phyloP scores from a whole-genome alignment of 83 land plant genomes.

The Picea abies region DNA sequence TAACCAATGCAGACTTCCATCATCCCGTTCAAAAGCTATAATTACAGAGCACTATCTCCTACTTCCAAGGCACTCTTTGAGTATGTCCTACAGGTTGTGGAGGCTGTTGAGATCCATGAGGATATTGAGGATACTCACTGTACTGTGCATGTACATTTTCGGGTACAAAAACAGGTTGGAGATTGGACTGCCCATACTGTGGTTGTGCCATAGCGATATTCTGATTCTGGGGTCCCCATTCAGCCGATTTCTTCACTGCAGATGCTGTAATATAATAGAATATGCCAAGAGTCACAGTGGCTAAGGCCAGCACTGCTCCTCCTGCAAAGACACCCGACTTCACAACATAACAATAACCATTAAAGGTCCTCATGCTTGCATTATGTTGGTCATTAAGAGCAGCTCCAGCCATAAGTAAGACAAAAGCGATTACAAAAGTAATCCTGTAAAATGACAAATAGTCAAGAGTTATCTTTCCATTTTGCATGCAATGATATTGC shows the following conservation, averaged over 20 bases:
- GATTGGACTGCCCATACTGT: constrained; percentile 31
- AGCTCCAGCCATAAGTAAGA: constrained; percentile 67
- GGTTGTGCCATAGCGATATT: constrained; percentile 64
- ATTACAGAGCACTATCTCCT: no score
- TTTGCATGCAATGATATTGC: no score
- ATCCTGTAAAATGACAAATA: constrained; percentile 38
- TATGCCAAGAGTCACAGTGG: constrained; percentile 52
- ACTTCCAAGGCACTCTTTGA: no score
- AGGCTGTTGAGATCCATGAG: neutral
- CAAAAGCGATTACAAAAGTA: constrained; percentile 65
- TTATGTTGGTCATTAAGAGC: constrained; percentile 62
- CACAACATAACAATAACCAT: constrained; percentile 60
- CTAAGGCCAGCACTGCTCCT: constrained; percentile 59
- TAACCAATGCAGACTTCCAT: no score
- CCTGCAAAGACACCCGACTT: constrained; percentile 78
- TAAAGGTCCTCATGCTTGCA: constrained; percentile 29
- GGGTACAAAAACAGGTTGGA: constrained; percentile 68
- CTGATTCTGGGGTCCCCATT: constrained; percentile 22
- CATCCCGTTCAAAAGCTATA: no score
- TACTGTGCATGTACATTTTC: constrained; percentile 47
- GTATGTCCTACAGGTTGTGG: no score
- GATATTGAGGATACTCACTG: neutral
- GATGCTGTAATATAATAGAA: constrained; percentile 47
- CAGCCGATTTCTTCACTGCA: constrained; percentile 23
- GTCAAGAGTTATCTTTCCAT: no score